phyloP scores from a whole-genome alignment of 129 eudicot species.

The Saposhnikovia divaricata region DNA sequence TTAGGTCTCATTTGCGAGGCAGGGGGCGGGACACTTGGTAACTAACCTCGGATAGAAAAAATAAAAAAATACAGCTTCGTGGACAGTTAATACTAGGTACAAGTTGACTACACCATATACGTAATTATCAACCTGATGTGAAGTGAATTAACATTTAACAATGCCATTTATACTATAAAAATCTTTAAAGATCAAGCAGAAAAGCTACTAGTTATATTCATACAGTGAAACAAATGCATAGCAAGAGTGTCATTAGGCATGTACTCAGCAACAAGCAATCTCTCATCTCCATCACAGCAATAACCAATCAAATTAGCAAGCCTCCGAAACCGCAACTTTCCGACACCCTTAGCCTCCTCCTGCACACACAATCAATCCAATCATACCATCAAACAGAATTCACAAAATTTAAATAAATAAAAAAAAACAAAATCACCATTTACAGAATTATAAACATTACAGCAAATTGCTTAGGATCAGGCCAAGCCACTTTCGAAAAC shows the following conservation, averaged over 20 bases:
- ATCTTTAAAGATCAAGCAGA: background rate
- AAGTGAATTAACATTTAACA: background rate
- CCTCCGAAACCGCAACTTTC: constrained; percentile 57
- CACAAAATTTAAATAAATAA: background rate
- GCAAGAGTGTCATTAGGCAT: constrained; percentile 95
- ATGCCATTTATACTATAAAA: background rate
- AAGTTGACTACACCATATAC: background rate
- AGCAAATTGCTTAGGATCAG: constrained; percentile 73
- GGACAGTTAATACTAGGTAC: background rate
- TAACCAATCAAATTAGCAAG: constrained; percentile 85
- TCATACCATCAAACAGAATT: constrained; percentile 8
- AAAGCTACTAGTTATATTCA: constrained; percentile 12
- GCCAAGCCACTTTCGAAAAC: constrained; percentile 58
- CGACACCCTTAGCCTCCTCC: constrained; percentile 92
- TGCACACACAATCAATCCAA: constrained; percentile 21
- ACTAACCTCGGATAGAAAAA: background rate
- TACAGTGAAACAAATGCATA: constrained; percentile 87
- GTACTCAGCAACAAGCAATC: constrained; percentile 84
- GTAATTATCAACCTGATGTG: background rate
- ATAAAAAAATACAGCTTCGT: background rate
- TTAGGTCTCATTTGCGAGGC: background rate
- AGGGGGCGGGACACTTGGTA: background rate
- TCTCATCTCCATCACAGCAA: constrained; percentile 91
- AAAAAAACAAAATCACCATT: background rate
- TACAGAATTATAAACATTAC: constrained; percentile 16